These are phyloP conservation scores for Plasmodium fragile DNA, from an alignment of 169 alveolate genomes.

Conservation along the genomic window DNA sequence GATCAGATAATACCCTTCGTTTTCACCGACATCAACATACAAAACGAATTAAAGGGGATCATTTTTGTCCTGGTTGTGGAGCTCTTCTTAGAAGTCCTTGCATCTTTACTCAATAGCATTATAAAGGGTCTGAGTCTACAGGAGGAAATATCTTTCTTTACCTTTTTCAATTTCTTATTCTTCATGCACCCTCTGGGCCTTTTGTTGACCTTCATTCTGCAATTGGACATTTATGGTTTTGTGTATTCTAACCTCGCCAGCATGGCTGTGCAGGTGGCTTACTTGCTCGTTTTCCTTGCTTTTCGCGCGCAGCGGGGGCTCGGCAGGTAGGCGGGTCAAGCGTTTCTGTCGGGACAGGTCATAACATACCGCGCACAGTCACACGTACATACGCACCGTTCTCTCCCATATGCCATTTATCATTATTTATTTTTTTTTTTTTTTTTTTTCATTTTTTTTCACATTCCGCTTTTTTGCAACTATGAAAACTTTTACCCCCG, in stretches of 20 bases:
- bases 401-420: not conserved
- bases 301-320: not conserved
- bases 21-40: slow-evolving; percentile 1
- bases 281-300: not conserved
- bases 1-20: slow-evolving; percentile 20
- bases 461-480: not conserved
- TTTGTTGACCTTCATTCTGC: not conserved
- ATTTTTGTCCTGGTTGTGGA: not conserved
- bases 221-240: slow-evolving; percentile 41
- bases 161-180: slow-evolving; percentile 9
- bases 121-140: slow-evolving; percentile 50
- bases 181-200: slow-evolving; percentile 30
- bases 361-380: no score
- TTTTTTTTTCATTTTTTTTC: no score
- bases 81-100: not conserved
- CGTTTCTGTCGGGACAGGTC: not conserved
- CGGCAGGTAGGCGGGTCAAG: no score
- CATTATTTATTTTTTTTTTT: not conserved
- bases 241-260: slow-evolving; percentile 35
- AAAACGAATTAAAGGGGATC: not conserved
- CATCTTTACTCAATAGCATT: slow-evolving; percentile 21
- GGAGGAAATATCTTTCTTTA: slow-evolving; percentile 12
- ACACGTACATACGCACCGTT: no score
- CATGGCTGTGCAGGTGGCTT: slow-evolving; percentile 15
- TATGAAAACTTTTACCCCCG: not conserved